Evolutionary conservation across 805 yeast genomes (phyloP).

Genomic region (Torulaspora franciscae): DNA sequence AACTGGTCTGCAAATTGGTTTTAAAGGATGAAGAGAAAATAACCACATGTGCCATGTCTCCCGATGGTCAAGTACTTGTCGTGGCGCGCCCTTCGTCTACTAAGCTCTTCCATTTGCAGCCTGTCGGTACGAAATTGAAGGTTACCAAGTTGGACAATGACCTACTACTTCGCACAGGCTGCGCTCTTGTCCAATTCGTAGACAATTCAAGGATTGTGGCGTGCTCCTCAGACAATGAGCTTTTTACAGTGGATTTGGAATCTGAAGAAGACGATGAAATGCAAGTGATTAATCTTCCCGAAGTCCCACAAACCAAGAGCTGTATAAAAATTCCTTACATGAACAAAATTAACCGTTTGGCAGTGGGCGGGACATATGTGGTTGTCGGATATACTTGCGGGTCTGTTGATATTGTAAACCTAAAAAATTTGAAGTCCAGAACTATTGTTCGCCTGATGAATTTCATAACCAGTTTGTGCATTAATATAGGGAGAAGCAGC

Average conservation of each 20-base stretch:
- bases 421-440: constrained; percentile 30
- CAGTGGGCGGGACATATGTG: constrained; percentile 45
- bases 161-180: constrained; percentile 44
- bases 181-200: constrained; percentile 49
- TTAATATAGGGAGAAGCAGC: constrained; percentile 45
- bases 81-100: constrained; percentile 67
- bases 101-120: constrained; percentile 61
- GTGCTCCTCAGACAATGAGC: constrained; percentile 58
- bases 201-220: constrained; percentile 45
- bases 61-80: constrained; percentile 59
- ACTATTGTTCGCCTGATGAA: constrained; percentile 56
- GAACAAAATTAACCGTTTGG: constrained; percentile 49
- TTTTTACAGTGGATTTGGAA: constrained; percentile 43
- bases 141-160: constrained; percentile 50
- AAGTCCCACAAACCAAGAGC: constrained; percentile 33
- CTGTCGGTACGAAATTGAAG: constrained; percentile 37
- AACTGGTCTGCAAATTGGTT: constrained; percentile 59
- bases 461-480: constrained; percentile 56
- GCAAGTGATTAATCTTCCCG: constrained; percentile 39
- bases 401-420: constrained; percentile 46
- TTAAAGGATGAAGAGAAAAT: constrained; percentile 78
- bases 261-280: constrained; percentile 39
- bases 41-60: constrained; percentile 58
- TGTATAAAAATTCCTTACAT: constrained; percentile 42
- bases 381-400: constrained; percentile 66